These are phyloP conservation scores for Daldinia concentrica DNA, from an alignment of 495 filamentous ascomycete genomes.

Conservation along the genomic window DNA sequence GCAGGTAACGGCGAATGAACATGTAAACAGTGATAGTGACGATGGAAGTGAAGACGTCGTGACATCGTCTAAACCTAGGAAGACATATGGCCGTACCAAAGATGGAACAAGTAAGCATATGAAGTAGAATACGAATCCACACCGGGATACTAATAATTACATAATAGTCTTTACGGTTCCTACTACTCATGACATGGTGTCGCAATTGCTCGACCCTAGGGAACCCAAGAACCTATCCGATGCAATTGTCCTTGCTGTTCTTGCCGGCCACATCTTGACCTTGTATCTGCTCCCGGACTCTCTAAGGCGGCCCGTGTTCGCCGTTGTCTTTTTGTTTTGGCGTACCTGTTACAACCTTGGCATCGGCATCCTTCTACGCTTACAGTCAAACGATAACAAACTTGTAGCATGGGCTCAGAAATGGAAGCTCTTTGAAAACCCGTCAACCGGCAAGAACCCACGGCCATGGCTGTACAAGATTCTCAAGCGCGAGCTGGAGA, in stretches of 20 bases:
- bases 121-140: background rate
- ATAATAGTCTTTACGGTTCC: slow-evolving; percentile 90
- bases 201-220: slow-evolving; percentile 92
- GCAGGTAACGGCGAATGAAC: slow-evolving; percentile 18
- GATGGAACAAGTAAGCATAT: slow-evolving; percentile 78
- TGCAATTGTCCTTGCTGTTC: slow-evolving; percentile 77
- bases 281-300: slow-evolving; percentile 75
- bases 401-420: slow-evolving; percentile 89
- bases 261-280: slow-evolving; percentile 75
- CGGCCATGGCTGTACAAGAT: slow-evolving; percentile 81
- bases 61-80: slow-evolving; percentile 63
- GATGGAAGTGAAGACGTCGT: slow-evolving; percentile 33
- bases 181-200: slow-evolving; percentile 98
- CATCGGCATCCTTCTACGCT: slow-evolving; percentile 87
- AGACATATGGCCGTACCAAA: slow-evolving; percentile 90
- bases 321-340: slow-evolving; percentile 89
- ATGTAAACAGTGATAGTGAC: slow-evolving; percentile 18
- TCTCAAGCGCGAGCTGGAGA: slow-evolving; percentile 88
- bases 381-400: slow-evolving; percentile 87
- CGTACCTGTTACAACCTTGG: slow-evolving; percentile 89
- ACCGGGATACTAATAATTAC: slow-evolving; percentile 12
- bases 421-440: slow-evolving; percentile 85
- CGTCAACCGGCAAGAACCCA: slow-evolving; percentile 79
- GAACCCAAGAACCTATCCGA: slow-evolving; percentile 96
- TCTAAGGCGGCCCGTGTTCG: slow-evolving; percentile 77